Percentiles rank a stretch among this genome's conserved stretches.
Conservation (phyloP, 208 protist genomes). For the Crithidia sp. region DNA sequence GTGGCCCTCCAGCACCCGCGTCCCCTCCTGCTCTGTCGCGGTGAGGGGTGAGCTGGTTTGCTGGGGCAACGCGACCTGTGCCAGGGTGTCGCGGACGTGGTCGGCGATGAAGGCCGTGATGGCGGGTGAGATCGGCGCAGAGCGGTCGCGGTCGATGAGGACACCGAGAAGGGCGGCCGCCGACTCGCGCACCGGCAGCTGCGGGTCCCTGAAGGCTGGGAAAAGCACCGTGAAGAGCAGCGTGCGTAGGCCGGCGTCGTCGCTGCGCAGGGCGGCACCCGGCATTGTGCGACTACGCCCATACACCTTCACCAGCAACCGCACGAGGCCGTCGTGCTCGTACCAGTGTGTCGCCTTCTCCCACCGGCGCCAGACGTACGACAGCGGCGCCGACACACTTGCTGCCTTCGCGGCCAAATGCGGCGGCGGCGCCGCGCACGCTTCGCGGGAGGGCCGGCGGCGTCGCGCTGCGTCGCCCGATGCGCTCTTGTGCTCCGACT, state of each 20-base stretch:
- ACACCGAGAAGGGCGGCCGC: constrained; percentile 44
- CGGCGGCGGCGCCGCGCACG: background rate
- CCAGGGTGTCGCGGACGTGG: constrained; percentile 33
- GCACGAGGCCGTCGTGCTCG: constrained; percentile 37
- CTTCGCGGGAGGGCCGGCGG: background rate
- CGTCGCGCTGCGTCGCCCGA: background rate
- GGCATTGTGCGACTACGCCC: constrained; percentile 20
- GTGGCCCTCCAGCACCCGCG: constrained; percentile 48
- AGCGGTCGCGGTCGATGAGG: constrained; percentile 26
- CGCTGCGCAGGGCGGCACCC: constrained; percentile 22
- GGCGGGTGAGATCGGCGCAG: constrained; percentile 21
- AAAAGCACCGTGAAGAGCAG: constrained; percentile 57
- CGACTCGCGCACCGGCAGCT: constrained; percentile 67
- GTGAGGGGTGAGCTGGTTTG: constrained; percentile 9
- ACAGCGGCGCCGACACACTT: constrained; percentile 24
- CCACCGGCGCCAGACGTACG: constrained; percentile 29
- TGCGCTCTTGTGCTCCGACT: background rate
- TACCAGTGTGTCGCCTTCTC: constrained; percentile 28
- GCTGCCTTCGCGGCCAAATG: background rate
- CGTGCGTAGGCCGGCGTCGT: constrained; percentile 26
- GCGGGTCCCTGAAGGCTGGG: constrained; percentile 50
- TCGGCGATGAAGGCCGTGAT: constrained; percentile 37
- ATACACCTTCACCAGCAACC: constrained; percentile 28
- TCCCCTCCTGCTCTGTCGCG: constrained; percentile 25
- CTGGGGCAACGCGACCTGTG: constrained; percentile 9